Evolutionary conservation across 2,329 filamentous ascomycete species (phyloP), one percentile per base, ranked within the genome.

Genomic region (Pseudogymnoascus sp.): DNA sequence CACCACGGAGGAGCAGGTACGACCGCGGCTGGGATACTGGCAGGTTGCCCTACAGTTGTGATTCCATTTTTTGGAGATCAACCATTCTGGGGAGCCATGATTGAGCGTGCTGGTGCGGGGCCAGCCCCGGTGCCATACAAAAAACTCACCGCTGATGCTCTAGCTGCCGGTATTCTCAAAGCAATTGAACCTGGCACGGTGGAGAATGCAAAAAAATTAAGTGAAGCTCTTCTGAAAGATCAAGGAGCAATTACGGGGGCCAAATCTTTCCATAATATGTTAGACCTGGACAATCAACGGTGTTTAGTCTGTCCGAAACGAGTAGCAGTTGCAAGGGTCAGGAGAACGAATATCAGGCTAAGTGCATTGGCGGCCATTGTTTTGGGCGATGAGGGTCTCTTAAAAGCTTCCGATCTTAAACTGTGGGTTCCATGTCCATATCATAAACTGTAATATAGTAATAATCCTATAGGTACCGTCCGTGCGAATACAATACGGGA

Each of bases 1-100:
- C 92, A 96, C 71, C 91, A 96, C 67, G 92, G 91, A 21, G 91
- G 92, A 64, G 91, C 91, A 7, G 91, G 91, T 16, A 96, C 91
- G 2, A 96, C 91, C 1, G 91, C 91, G 1, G 90, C 91, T 0
- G 91, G 91, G n/a, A 90, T 96, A 65, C 84, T 88, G 16, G 84
- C 87, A 1, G 91, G 91, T 23, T 87, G 87, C 62, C 91, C 91
- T 1, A 96, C 91, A 0, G 84, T 95, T 1, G 82, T 96, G 2
- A 86, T 96, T 0, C 91, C 91, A 0, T 96, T 96, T 77, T 96
- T 93, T 71, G 90, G 90, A 1, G 90, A 93, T 69, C 90, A 93
- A 73, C 88, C 88, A 0, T 93, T 93, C 70, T 93, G 90, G 90
- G 90, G 90, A 6, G 81, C 85, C 8, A 92, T 93, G 82, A 84